Evolutionary conservation across 2,329 filamentous ascomycete genomes (phyloP).

Genomic region (Penicillium hordei): DNA sequence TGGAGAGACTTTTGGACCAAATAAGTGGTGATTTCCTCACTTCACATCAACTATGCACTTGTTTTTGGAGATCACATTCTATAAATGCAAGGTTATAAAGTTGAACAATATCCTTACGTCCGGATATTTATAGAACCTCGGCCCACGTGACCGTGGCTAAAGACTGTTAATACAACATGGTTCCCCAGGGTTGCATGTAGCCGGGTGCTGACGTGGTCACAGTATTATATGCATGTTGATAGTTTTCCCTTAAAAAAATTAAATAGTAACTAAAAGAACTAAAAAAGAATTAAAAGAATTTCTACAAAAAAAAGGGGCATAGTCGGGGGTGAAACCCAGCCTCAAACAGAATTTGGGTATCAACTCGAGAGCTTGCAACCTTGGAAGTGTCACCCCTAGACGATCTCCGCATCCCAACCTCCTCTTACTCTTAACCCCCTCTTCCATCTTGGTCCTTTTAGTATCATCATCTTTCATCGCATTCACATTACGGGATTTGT

Average conservation of each 20-base stretch:
- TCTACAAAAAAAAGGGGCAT: neutral
- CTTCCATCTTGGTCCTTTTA: constrained; percentile 4
- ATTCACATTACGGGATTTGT: constrained; percentile 7
- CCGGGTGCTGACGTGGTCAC: constrained; percentile 2
- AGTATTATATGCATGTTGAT: neutral
- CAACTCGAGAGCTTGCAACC: constrained; percentile 9
- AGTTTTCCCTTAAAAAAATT: neutral
- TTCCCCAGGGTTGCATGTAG: neutral
- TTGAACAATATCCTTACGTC: neutral
- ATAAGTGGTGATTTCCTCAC: constrained; percentile 1
- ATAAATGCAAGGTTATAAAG: neutral
- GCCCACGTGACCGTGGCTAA: neutral
- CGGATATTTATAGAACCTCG: neutral
- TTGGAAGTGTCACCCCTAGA: constrained; percentile 1
- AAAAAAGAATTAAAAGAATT: neutral
- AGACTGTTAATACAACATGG: neutral
- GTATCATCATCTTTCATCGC: neutral
- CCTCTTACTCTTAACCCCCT: constrained; percentile 12
- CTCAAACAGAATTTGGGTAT: constrained; percentile 15
- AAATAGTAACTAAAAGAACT: neutral
- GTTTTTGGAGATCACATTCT: neutral
- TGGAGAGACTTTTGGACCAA: constrained; percentile 18
- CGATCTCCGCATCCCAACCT: constrained; percentile 10
- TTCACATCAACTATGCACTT: no score
- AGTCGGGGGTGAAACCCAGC: constrained; percentile 4